A percentile compares a stretch with the other conserved stretches of the same genome.
phyloP scores from a whole-genome alignment of 441 rosid species.

The Gossypium aridum region DNA sequence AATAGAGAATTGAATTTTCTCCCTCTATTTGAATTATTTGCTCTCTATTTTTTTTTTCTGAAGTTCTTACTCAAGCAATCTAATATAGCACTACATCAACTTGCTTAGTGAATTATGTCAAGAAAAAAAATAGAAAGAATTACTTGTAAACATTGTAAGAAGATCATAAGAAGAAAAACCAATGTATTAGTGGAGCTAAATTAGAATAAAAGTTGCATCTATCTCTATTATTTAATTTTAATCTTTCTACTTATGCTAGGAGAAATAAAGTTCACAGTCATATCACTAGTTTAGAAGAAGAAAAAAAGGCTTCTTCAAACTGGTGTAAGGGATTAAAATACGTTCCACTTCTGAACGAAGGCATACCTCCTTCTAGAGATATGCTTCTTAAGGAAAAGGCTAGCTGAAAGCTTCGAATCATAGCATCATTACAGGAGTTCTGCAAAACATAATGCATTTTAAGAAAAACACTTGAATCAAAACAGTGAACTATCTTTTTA shows the following conservation, averaged over 20 bases:
- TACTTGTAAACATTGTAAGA: background rate
- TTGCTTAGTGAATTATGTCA: background rate
- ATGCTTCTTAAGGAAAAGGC: constrained; percentile 68
- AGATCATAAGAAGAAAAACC: background rate
- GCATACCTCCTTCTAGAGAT: constrained; percentile 57
- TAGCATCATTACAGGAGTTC: constrained; percentile 68
- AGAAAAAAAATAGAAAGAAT: background rate
- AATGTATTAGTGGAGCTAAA: background rate
- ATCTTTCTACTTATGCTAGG: background rate
- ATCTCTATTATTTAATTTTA: background rate
- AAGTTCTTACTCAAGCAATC: background rate
- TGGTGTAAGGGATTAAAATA: background rate
- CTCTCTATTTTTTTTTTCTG: background rate
- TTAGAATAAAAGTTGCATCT: background rate
- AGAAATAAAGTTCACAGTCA: background rate
- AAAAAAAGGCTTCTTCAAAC: background rate
- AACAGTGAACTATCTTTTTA: background rate
- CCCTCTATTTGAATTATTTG: background rate
- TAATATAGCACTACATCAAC: background rate
- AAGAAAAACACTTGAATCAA: constrained; percentile 10
- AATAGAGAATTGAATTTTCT: background rate
- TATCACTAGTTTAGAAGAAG: background rate
- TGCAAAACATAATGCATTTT: constrained; percentile 23
- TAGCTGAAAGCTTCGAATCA: constrained; percentile 75
- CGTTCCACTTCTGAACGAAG: background rate